Base-by-base conservation (phyloP, 2,329 filamentous ascomycete genomes). In the Ophiostoma ips region DNA sequence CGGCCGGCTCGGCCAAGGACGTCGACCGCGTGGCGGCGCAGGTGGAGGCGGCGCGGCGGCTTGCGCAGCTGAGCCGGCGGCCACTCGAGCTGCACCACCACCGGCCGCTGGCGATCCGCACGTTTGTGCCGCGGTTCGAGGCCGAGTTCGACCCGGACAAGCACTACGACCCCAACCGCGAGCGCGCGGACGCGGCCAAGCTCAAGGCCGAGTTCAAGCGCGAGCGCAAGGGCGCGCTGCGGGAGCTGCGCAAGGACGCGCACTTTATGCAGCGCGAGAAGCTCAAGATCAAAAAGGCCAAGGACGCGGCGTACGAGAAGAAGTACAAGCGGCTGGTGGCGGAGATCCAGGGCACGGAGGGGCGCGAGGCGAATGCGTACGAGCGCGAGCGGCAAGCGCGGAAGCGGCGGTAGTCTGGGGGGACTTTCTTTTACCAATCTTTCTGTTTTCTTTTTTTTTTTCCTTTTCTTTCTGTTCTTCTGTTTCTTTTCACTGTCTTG, bases 311-410 rank as follows among this genome's bases (percentile, higher is more conserved):
- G 57, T 96, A 98, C 72, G 90, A 96, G 73, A 86, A 85, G 73
- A 96, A 96, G 76, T 94, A 90, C 72, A 86, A 84, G 73, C 79
- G 84, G 57, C 72, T 98, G 53, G 80, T 96, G 58, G 86, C 89
- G 10, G 89, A 95, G 75, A 95, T 98, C 60, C 90, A 98, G 69
- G 87, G 84, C 58, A 84, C 95, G 69, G 92, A 95, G 66, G 90
- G 90, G 1, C 72, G 75, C 52, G 89, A 92, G 66, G 75, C 79
- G 40, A 96, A 96, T 67, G 77, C 76, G 46, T 96, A 96, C 74
- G 89, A 94, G 68, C 76, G 83, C 60, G 87, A 94, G 73, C 92
- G 81, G 73, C 75, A 77, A 63, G 73, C 73, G 63, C 76, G 88
- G 65, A 87, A 87, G 66, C 72, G 74, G 64, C 75, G 76, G 49